These are phyloP conservation scores for Fraxinus americana DNA, from an alignment of 257 asterid genomes.

Conservation along the genomic window DNA sequence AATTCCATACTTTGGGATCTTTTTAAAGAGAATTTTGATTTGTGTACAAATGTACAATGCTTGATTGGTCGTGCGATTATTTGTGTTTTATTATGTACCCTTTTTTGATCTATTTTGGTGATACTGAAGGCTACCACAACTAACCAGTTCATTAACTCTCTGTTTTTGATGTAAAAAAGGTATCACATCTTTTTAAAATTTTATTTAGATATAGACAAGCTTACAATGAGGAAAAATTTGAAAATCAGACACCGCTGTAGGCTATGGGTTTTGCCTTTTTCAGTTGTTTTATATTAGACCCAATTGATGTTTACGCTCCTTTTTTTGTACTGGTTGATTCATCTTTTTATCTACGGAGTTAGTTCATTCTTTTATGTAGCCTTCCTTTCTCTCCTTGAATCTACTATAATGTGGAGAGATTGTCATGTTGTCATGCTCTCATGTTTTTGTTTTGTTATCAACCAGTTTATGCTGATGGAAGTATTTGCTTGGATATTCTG, in stretches of 20 bases:
- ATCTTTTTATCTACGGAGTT: background rate
- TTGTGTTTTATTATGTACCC: background rate
- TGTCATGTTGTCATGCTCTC: conserved; percentile 4
- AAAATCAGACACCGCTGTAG: background rate
- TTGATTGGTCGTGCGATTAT: background rate
- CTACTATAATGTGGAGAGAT: background rate
- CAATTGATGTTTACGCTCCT: background rate
- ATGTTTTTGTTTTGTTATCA: conserved; percentile 14
- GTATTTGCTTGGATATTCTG: conserved; percentile 89
- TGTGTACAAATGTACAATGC: background rate
- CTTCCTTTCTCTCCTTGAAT: background rate
- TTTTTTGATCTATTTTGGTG: background rate
- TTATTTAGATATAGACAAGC: background rate
- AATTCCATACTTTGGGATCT: background rate
- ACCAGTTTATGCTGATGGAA: conserved; percentile 92
- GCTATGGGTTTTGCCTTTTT: background rate
- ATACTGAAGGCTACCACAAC: background rate
- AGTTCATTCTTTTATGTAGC: background rate
- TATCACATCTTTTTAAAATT: background rate
- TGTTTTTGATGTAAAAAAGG: background rate
- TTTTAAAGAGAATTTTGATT: background rate
- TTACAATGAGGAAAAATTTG: background rate
- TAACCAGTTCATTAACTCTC: background rate
- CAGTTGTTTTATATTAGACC: background rate
- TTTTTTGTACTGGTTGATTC: background rate